Evolutionary conservation across 495 filamentous ascomycete genomes (phyloP).

Genomic region (Podospora didyma): DNA sequence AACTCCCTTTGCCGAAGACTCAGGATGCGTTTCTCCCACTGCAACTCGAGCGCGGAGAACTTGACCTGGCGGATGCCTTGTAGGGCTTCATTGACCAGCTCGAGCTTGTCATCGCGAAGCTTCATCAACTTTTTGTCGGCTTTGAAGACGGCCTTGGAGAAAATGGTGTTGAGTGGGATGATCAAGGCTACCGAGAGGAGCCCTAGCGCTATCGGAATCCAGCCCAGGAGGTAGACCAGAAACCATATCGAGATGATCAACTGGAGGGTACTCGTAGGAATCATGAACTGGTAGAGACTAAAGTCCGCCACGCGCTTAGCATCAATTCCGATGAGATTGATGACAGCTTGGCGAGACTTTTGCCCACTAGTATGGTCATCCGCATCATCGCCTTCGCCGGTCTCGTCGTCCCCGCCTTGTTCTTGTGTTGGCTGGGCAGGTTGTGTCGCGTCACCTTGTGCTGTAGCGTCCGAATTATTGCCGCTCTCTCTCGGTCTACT

Average conservation of each 20-base stretch:
- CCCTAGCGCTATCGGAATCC: slow-evolving; percentile 60
- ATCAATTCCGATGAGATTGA: slow-evolving; percentile 74
- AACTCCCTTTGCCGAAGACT: slow-evolving; percentile 61
- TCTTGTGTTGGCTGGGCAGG: not conserved
- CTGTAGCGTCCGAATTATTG: slow-evolving; percentile 6
- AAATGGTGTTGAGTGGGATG: slow-evolving; percentile 60
- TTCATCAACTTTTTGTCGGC: slow-evolving; percentile 69
- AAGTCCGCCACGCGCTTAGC: slow-evolving; percentile 67
- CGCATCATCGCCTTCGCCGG: slow-evolving; percentile 43
- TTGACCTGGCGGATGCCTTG: slow-evolving; percentile 80
- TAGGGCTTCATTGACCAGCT: slow-evolving; percentile 67
- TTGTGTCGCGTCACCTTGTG: not conserved
- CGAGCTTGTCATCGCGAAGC: slow-evolving; percentile 67
- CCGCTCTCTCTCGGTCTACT: slow-evolving; percentile 9
- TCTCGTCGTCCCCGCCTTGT: slow-evolving; percentile 11
- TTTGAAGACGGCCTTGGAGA: slow-evolving; percentile 57
- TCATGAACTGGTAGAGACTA: slow-evolving; percentile 55
- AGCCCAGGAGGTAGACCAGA: slow-evolving; percentile 62
- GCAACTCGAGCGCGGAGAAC: slow-evolving; percentile 67
- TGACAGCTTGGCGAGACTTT: slow-evolving; percentile 61
- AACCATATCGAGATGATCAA: slow-evolving; percentile 59
- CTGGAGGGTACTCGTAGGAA: slow-evolving; percentile 50
- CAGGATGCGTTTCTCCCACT: slow-evolving; percentile 67
- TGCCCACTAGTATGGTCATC: slow-evolving; percentile 10
- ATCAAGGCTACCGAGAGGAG: slow-evolving; percentile 53